Evolutionary conservation across 2,329 filamentous ascomycete species (phyloP).

Genomic region (Byssoonygena ceratinophila): DNA sequence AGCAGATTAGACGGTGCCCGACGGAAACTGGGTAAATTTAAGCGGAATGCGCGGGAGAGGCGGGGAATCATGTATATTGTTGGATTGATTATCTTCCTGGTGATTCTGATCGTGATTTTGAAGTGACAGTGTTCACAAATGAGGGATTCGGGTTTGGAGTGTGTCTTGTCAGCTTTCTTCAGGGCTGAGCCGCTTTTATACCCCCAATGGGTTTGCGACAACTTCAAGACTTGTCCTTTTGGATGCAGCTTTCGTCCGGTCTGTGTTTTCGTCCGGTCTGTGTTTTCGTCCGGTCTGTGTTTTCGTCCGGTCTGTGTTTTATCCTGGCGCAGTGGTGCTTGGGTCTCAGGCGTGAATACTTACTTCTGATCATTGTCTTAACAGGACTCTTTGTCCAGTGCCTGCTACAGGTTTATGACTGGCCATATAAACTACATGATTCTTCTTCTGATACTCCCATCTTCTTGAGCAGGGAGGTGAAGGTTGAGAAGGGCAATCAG

Average conservation of each 20-base stretch:
- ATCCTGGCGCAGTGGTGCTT: too few relatives aligned
- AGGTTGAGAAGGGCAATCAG: too few relatives aligned
- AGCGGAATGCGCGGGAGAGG: conserved; percentile 67
- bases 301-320: background rate
- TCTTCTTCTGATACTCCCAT: too few relatives aligned
- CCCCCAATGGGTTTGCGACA: too few relatives aligned
- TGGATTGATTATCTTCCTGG: conserved; percentile 67
- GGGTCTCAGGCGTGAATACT: too few relatives aligned
- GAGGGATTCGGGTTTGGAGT: background rate
- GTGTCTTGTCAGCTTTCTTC: too few relatives aligned
- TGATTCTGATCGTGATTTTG: conserved; percentile 70
- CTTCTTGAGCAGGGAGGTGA: too few relatives aligned
- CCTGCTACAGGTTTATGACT: too few relatives aligned
- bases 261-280: background rate
- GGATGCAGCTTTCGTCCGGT: background rate
- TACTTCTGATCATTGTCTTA: too few relatives aligned
- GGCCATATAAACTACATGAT: too few relatives aligned
- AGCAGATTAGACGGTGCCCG: conserved; percentile 64
- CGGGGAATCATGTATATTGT: conserved; percentile 78
- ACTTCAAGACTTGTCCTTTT: background rate
- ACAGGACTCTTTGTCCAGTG: background rate
- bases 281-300: background rate
- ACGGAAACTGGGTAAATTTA: conserved; percentile 59
- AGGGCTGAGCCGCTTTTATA: too few relatives aligned
- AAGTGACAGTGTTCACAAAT: conserved; percentile 45